These are phyloP conservation scores for Aspergillus luchuensis DNA, from an alignment of 2,329 filamentous ascomycete species.

Conservation along the genomic window DNA sequence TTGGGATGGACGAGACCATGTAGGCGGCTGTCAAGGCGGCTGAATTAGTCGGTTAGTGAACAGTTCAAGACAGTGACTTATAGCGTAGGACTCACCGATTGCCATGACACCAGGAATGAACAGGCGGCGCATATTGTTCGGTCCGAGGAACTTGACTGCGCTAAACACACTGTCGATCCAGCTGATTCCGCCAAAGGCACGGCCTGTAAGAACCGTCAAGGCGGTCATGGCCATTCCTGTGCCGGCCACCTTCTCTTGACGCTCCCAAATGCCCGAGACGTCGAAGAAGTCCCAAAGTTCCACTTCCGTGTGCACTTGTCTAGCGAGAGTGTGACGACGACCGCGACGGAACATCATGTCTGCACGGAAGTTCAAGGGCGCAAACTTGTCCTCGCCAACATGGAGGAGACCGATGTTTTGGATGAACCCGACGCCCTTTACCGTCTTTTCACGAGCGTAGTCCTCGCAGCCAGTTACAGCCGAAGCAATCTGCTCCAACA, in stretches of 20 bases:
- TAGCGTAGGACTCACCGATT: conserved; percentile 66
- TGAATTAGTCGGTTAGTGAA: conserved; percentile 47
- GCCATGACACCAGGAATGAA: conserved; percentile 78
- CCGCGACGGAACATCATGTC: conserved; percentile 88
- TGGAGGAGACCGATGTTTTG: conserved; percentile 86
- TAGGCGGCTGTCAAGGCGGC: conserved; percentile 76
- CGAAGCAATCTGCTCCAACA: conserved; percentile 82
- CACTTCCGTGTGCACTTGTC: conserved; percentile 83
- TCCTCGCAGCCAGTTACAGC: conserved; percentile 82
- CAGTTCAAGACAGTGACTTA: background rate
- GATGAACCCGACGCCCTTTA: conserved; percentile 80
- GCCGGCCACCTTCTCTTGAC: conserved; percentile 91
- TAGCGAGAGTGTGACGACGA: conserved; percentile 75
- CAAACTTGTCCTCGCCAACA: conserved; percentile 77
- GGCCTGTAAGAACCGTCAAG: conserved; percentile 78
- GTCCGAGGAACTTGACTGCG: conserved; percentile 76
- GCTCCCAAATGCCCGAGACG: conserved; percentile 75
- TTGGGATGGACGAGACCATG: conserved; percentile 81
- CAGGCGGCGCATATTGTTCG: conserved; percentile 76
- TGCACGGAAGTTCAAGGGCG: conserved; percentile 81
- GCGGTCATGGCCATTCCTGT: conserved; percentile 94
- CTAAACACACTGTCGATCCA: conserved; percentile 89
- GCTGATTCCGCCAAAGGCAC: conserved; percentile 77
- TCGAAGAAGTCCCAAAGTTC: conserved; percentile 96
- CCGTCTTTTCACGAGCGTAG: conserved; percentile 74